A percentile compares a stretch with the other conserved stretches of the same genome.
Conservation (phyloP, 2,329 filamentous ascomycete species). For the Neurospora sp. region DNA sequence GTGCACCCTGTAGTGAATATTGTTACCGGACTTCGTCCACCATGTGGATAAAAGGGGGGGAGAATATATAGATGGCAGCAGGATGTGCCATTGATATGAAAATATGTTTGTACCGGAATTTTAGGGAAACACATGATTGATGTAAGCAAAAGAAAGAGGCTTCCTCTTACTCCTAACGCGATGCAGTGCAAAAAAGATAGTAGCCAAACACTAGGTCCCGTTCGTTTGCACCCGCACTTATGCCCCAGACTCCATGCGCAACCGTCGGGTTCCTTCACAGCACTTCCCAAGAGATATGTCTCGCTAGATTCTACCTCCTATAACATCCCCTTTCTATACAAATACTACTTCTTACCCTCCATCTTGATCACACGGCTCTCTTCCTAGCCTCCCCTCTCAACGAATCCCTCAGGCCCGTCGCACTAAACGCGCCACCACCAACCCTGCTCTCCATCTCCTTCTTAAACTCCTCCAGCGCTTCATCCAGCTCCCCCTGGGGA, state of each 20-base stretch:
- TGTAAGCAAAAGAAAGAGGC: not conserved
- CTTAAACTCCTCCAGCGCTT: constrained; percentile 65
- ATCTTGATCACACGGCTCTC: not conserved
- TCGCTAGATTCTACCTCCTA: constrained; percentile 2
- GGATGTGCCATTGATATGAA: not conserved
- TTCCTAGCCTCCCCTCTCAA: constrained; percentile 8
- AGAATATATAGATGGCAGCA: not conserved
- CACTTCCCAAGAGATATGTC: not conserved
- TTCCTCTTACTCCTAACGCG: not conserved
- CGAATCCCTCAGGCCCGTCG: not conserved
- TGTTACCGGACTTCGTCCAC: not conserved
- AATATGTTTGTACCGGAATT: not conserved
- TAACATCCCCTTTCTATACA: not conserved
- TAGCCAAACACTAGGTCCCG: not conserved
- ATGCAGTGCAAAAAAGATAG: not conserved
- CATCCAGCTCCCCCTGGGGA: constrained; percentile 62
- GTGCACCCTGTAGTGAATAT: too few relatives aligned
- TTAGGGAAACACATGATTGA: not conserved
- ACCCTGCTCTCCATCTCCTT: constrained; percentile 50
- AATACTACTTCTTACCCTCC: not conserved
- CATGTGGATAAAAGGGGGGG: not conserved
- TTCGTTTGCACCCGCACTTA: not conserved
- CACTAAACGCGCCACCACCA: constrained; percentile 26
- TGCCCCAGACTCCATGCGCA: not conserved
- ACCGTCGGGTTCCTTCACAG: not conserved